Percentiles rank a stretch among this genome's conserved stretches.
phyloP scores from a whole-genome alignment of 768 basidiomycete species.

The Tremella yokohamensis region DNA sequence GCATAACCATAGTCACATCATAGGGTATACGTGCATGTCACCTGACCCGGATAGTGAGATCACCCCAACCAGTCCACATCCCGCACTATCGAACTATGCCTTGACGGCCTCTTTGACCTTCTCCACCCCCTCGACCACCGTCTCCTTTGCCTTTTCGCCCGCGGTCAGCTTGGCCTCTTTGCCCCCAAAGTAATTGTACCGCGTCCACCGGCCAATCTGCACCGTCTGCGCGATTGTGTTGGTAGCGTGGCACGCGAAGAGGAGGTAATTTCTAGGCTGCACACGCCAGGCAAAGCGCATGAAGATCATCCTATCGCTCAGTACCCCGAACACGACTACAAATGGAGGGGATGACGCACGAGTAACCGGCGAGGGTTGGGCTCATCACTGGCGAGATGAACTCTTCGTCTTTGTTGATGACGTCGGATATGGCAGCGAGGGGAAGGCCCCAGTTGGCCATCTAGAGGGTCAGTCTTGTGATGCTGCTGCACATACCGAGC shows the following conservation, averaged over 20 bases:
- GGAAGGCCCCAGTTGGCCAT: slow-evolving; percentile 98
- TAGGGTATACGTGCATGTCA: not conserved
- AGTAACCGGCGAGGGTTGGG: slow-evolving; percentile 80
- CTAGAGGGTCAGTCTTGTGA: slow-evolving; percentile 53
- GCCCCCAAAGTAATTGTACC: slow-evolving; percentile 88
- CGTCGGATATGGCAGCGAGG: slow-evolving; percentile 83
- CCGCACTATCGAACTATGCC: slow-evolving; percentile 15
- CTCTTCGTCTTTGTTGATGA: slow-evolving; percentile 82
- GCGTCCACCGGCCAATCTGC: slow-evolving; percentile 78
- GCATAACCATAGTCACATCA: not conserved
- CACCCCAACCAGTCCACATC: too few species aligned
- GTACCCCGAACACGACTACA: not conserved
- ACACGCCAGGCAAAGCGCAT: slow-evolving; percentile 92
- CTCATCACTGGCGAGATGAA: slow-evolving; percentile 98
- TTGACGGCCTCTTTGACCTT: slow-evolving; percentile 33
- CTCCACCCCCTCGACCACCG: slow-evolving; percentile 26
- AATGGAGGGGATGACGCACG: slow-evolving; percentile 60
- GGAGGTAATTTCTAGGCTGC: slow-evolving; percentile 89
- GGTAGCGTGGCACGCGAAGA: slow-evolving; percentile 89
- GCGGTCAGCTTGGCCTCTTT: slow-evolving; percentile 62
- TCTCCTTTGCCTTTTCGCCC: slow-evolving; percentile 17
- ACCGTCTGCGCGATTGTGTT: slow-evolving; percentile 81
- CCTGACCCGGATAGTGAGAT: too few species aligned
- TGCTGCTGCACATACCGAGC: slow-evolving; percentile 10
- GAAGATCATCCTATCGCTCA: slow-evolving; percentile 62